Base-by-base conservation (phyloP, 73 alveolate genomes). In the Paramecium primaurelia region DNA sequence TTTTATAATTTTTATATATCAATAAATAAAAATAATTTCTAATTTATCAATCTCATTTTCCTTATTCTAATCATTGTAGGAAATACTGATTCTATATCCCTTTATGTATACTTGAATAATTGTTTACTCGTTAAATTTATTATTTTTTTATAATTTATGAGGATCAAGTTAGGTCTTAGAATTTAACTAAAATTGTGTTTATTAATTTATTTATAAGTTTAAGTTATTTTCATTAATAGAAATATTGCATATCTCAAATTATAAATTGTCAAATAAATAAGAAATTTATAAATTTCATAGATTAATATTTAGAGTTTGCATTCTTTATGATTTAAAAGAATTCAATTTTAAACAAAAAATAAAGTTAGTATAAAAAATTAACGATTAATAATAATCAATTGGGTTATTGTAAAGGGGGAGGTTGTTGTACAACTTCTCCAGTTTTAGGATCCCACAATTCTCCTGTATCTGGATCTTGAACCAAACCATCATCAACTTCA, bases 361-460 rank as follows among this genome's bases (percentile, higher is more conserved):
- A 0, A 6, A 40, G 6, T 14, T 54, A 54, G 69, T 54, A 54
- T 54, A 54, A 18, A 54, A 54, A 4, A 3, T 54, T 54, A 54
- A 54, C 28, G 32, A 54, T 54, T 49, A 54, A 18, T 54, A 18
- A 54, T 54, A 4, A 54, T 54, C 69, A 54, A 54, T 54, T n/a
- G 3, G 69, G 32, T 18, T 5, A 75, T 75, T 75, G 9, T 1
- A 42, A 12, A 22, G 38, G 60, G 11, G 60, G 88, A 3, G 38
- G 44, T 38, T 34, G n/a, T 75, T 36, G 88, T 75, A 49, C 91
- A 26, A 80, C 71, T 80, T 80, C 91, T 26, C 91, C 91, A 12
- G 91, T 80, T 44, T 80, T 80, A 8, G 91, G 91, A 80, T 80
- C 91, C 91, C 91, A 80, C 16, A 80, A 28, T 80, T 80, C 91